Evolutionary conservation across 495 filamentous ascomycete genomes (phyloP).

Genomic region (Choiromyces venosus): DNA sequence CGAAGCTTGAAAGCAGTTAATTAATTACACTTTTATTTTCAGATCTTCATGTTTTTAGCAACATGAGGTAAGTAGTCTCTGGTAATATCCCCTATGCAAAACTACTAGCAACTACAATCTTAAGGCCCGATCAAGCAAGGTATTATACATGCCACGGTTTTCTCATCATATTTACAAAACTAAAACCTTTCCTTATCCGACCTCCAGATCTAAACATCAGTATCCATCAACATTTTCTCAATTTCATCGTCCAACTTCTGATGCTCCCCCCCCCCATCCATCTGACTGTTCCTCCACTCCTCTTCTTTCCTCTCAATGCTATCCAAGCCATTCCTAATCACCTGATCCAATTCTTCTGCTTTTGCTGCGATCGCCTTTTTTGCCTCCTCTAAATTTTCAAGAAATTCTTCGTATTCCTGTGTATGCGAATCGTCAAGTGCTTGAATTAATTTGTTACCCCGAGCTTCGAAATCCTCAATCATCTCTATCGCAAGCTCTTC

Average conservation of each 20-base stretch:
- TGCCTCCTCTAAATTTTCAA: constrained; percentile 9
- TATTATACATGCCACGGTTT: background rate
- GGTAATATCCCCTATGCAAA: background rate
- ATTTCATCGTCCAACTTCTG: background rate
- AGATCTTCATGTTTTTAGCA: background rate
- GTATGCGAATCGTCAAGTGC: constrained; percentile 22
- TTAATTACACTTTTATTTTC: background rate
- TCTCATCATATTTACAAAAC: background rate
- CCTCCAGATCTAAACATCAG: background rate
- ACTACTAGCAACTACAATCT: background rate
- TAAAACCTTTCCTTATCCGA: background rate
- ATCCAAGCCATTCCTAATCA: constrained; percentile 9
- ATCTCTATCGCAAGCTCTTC: constrained; percentile 30
- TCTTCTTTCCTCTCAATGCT: constrained; percentile 6
- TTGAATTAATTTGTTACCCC: constrained; percentile 18
- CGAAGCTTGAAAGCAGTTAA: background rate
- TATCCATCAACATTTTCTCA: background rate
- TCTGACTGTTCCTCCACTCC: background rate
- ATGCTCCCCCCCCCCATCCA: background rate
- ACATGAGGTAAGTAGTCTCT: background rate
- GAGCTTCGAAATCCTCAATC: constrained; percentile 32
- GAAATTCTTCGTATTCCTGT: constrained; percentile 27
- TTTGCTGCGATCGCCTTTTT: constrained; percentile 16
- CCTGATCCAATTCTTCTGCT: constrained; percentile 5
- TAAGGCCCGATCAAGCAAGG: background rate